A percentile compares a stretch with the other conserved stretches of the same genome.
Conservation (phyloP, 495 filamentous ascomycete species). For the Letharia lupina region DNA sequence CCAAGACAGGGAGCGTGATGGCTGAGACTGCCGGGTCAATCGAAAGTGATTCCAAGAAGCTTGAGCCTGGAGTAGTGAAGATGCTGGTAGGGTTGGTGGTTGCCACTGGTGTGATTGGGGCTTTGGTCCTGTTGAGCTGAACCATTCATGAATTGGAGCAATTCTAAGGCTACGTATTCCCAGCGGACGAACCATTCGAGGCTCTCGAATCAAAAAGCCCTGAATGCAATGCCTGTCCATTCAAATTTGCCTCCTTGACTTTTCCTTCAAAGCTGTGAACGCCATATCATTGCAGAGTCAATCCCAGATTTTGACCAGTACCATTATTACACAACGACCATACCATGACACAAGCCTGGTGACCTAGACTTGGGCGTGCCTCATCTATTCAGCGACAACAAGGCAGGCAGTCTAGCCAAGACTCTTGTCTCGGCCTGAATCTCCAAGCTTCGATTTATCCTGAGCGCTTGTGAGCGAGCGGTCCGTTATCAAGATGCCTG, state of each 20-base stretch:
- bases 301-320: neutral
- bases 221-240: neutral
- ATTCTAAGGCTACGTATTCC: too few species aligned
- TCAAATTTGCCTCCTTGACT: neutral
- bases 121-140: slow-evolving; percentile 2
- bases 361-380: neutral
- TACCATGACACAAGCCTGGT: neutral
- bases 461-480: neutral
- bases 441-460: neutral
- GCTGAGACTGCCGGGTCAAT: neutral
- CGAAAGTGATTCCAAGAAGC: neutral
- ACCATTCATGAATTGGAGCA: neutral
- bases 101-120: slow-evolving; percentile 1
- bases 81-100: neutral
- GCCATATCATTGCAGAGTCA: neutral
- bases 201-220: neutral
- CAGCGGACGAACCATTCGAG: neutral
- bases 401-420: neutral
- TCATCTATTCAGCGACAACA: neutral
- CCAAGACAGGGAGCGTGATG: neutral
- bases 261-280: neutral
- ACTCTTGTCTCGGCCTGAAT: neutral
- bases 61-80: neutral
- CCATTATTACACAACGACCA: neutral
- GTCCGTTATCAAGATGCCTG: neutral